Percentiles rank a stretch among this genome's conserved stretches.
Conservation (phyloP, 139 green algal species). For the Coccomyxa sp. region DNA sequence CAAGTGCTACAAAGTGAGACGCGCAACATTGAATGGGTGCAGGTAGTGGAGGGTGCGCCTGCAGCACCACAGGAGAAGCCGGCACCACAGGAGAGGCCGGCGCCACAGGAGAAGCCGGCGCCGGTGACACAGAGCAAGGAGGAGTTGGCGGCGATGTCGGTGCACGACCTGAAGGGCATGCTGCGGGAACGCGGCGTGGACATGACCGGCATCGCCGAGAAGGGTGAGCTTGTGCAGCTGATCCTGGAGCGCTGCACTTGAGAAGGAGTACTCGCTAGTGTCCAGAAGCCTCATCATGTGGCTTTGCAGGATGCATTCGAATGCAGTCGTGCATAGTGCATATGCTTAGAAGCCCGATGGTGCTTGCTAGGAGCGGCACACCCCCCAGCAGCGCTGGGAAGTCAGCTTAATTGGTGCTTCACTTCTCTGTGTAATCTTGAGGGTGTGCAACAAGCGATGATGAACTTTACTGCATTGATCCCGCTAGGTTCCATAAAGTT, state of each 20-base stretch:
- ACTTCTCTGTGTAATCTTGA: too few species aligned
- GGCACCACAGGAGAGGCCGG: not conserved
- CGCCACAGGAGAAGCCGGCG: not conserved
- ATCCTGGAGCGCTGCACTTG: constrained; percentile 29
- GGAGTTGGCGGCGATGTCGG: not conserved
- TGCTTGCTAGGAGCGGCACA: too few species aligned
- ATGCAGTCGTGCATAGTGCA: too few species aligned
- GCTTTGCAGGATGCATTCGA: too few species aligned
- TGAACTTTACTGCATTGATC: too few species aligned
- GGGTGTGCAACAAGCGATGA: too few species aligned
- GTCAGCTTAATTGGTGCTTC: too few species aligned
- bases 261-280: not conserved
- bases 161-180: constrained; percentile 25
- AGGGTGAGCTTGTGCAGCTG: constrained; percentile 32
- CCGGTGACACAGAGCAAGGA: constrained; percentile 4
- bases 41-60: not conserved
- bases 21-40: not conserved
- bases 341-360: too few species aligned
- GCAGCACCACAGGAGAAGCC: not conserved
- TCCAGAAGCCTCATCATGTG: too few species aligned
- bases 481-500: too few species aligned
- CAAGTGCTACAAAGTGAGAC: not conserved
- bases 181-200: not conserved
- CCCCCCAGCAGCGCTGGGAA: too few species aligned
- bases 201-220: constrained; percentile 23